Evolutionary conservation across 2,329 filamentous ascomycete species (phyloP).

Genomic region (Tothia fuscella): DNA sequence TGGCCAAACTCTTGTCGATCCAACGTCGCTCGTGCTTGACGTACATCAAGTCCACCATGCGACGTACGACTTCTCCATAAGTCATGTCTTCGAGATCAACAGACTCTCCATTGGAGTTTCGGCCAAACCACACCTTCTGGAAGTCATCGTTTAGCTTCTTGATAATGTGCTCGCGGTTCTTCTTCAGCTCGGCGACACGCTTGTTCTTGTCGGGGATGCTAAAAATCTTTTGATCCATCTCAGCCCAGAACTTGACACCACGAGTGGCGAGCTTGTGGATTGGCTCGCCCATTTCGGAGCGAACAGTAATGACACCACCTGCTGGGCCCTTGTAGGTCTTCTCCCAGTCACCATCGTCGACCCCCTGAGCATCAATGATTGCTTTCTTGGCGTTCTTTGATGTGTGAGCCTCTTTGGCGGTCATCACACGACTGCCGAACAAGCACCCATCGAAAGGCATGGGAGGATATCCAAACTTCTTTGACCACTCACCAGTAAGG

Average conservation of each 20-base stretch:
- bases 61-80: slow-evolving; percentile 32
- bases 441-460: slow-evolving; percentile 39
- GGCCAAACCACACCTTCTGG: slow-evolving; percentile 38
- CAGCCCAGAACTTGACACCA: slow-evolving; percentile 92
- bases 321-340: slow-evolving; percentile 53
- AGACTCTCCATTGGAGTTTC: slow-evolving; percentile 29
- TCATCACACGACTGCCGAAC: slow-evolving; percentile 37
- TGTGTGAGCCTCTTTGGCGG: slow-evolving; percentile 34
- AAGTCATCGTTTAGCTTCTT: slow-evolving; percentile 36
- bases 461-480: slow-evolving; percentile 29
- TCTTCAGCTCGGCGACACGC: slow-evolving; percentile 29
- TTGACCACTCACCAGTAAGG: slow-evolving; percentile 34
- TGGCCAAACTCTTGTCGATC: slow-evolving; percentile 56
- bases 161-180: slow-evolving; percentile 34
- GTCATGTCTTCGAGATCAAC: slow-evolving; percentile 39
- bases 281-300: slow-evolving; percentile 98
- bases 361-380: slow-evolving; percentile 31
- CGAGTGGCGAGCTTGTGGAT: slow-evolving; percentile 98
- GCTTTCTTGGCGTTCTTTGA: slow-evolving; percentile 32
- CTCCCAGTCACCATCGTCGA: slow-evolving; percentile 34
- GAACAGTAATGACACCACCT: slow-evolving; percentile 89
- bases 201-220: slow-evolving; percentile 70
- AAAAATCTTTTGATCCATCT: slow-evolving; percentile 99
- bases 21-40: slow-evolving; percentile 33
- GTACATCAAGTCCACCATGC: slow-evolving; percentile 36